Evolutionary conservation across 192 early-diverging fungal genomes (phyloP).

Genomic region (Rhizophagus prolifer): DNA sequence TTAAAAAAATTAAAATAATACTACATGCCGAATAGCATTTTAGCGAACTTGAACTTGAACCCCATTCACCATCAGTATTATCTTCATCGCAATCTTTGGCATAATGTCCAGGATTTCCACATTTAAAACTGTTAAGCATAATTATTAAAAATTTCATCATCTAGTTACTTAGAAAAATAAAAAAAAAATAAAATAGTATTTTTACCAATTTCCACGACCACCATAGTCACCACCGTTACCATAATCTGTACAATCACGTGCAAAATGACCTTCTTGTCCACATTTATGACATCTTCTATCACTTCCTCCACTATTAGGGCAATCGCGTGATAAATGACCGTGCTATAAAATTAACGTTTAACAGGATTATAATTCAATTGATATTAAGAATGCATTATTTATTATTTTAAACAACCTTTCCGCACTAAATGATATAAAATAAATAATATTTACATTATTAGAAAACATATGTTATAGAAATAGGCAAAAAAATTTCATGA

Average conservation of each 20-base stretch:
- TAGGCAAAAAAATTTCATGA: background rate
- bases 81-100: background rate
- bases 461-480: background rate
- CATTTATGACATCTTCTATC: slow-evolving; percentile 5
- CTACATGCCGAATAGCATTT: slow-evolving; percentile 1
- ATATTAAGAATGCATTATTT: background rate
- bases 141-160: background rate
- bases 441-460: background rate
- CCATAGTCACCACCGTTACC: background rate
- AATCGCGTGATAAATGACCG: slow-evolving; percentile 11
- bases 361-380: background rate
- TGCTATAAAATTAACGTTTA: background rate
- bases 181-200: background rate
- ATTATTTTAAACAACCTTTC: background rate
- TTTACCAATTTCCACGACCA: background rate
- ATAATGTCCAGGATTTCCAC: background rate
- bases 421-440: background rate
- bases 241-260: slow-evolving; percentile 3
- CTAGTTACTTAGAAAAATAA: background rate
- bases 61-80: background rate
- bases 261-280: slow-evolving; percentile 2
- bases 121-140: background rate
- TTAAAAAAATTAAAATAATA: background rate
- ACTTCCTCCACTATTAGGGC: background rate
- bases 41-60: background rate